Percentiles rank a stretch among this genome's conserved stretches.
Evolutionary conservation across 2,329 filamentous ascomycete genomes (phyloP).

Genomic region (Ophiostoma australiae): DNA sequence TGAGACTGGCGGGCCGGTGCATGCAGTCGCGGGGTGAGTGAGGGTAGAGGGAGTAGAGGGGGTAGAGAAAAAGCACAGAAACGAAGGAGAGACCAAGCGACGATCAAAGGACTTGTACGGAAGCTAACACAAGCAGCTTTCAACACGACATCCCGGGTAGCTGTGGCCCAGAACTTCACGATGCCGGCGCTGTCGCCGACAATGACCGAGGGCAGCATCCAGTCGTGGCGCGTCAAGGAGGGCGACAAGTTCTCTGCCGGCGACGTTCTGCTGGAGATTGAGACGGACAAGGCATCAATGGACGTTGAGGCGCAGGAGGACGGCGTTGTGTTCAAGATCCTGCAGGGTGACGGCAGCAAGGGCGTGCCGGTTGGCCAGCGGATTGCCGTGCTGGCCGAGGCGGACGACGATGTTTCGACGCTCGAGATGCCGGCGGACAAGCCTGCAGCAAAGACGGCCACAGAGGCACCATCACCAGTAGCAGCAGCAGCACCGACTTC

Average conservation of each 20-base stretch:
- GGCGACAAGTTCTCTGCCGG: conserved; percentile 76
- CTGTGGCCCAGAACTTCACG: conserved; percentile 78
- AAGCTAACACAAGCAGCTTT: conserved; percentile 49
- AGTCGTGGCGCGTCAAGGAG: conserved; percentile 80
- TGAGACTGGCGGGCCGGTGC: conserved; percentile 29
- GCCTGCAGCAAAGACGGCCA: conserved; percentile 30
- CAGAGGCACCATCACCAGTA: neutral
- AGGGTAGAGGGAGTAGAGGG: neutral
- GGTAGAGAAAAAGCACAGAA: neutral
- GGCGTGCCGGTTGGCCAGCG: conserved; percentile 70
- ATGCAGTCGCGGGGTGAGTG: conserved; percentile 24
- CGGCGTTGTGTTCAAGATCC: conserved; percentile 79
- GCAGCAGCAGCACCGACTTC: conserved; percentile 17
- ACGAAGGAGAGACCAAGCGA: neutral
- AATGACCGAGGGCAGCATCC: conserved; percentile 90
- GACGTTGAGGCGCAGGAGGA: conserved; percentile 91
- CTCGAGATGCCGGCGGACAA: conserved; percentile 73
- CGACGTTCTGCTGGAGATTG: conserved; percentile 84
- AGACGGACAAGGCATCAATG: conserved; percentile 93
- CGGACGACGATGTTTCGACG: conserved; percentile 69
- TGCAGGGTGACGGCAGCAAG: conserved; percentile 68
- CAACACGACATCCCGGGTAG: conserved; percentile 55
- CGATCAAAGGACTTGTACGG: neutral
- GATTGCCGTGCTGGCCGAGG: conserved; percentile 78
- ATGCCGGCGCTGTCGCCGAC: conserved; percentile 90